Conservation (phyloP, 306 rosid genomes). For the Elaeagnus macrophylla region DNA sequence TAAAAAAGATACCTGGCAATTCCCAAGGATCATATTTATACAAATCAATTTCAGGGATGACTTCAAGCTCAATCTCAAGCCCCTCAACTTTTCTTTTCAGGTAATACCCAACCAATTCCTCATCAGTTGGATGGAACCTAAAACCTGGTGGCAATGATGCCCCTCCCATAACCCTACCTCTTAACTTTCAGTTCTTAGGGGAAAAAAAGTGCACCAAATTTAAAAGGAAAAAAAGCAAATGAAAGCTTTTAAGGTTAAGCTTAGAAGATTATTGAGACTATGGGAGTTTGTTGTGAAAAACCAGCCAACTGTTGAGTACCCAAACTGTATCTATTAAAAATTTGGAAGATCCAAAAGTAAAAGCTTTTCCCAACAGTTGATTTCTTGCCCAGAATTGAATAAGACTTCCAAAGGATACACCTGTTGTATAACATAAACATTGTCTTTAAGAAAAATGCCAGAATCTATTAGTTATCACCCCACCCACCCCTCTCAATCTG, state of each 20-base stretch:
- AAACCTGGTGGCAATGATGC: slow-evolving; percentile 77
- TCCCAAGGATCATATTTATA: slow-evolving; percentile 96
- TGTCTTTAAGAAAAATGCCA: slow-evolving; percentile 32
- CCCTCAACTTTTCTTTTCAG: slow-evolving; percentile 70
- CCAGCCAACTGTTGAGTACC: slow-evolving; percentile 30
- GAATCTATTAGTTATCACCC: slow-evolving; percentile 20
- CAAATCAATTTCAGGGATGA: slow-evolving; percentile 74
- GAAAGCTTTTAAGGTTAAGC: not conserved
- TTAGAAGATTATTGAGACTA: not conserved
- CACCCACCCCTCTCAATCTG: slow-evolving; percentile 20
- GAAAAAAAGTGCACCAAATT: not conserved
- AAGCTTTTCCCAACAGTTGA: slow-evolving; percentile 48
- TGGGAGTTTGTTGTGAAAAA: not conserved
- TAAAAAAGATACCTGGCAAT: slow-evolving; percentile 56
- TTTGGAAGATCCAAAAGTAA: slow-evolving; percentile 78
- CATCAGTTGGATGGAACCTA: slow-evolving; percentile 86
- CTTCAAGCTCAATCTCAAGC: slow-evolving; percentile 81
- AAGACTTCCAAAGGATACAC: slow-evolving; percentile 36
- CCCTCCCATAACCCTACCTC: slow-evolving; percentile 29
- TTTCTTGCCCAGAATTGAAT: slow-evolving; percentile 43
- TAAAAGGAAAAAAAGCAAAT: not conserved
- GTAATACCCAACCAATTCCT: slow-evolving; percentile 74
- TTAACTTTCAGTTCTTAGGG: slow-evolving; percentile 5
- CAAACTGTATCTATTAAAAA: slow-evolving; percentile 43
- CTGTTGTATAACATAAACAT: slow-evolving; percentile 56